Percentiles rank a stretch among this genome's conserved stretches.
Evolutionary conservation across 768 basidiomycete species (phyloP).

Genomic region (Mycena maculata): DNA sequence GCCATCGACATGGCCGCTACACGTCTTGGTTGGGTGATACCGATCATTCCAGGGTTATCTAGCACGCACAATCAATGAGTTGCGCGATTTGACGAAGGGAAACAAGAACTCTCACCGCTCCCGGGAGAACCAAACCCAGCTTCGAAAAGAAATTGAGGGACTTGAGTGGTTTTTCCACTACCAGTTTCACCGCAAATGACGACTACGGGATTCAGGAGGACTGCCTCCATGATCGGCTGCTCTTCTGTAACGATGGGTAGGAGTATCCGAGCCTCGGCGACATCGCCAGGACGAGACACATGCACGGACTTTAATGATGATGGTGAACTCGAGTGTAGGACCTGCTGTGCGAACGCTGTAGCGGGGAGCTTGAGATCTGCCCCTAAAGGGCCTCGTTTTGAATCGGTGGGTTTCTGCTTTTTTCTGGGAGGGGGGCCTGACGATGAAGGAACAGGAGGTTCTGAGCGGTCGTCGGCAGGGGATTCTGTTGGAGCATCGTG

Average conservation of each 20-base stretch:
- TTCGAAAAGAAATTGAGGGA: slow-evolving; percentile 98
- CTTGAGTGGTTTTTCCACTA: slow-evolving; percentile 97
- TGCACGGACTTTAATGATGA: slow-evolving; percentile 57
- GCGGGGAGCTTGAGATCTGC: slow-evolving; percentile 73
- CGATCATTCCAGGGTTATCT: slow-evolving; percentile 99
- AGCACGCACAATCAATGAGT: slow-evolving; percentile 8
- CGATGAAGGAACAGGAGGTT: slow-evolving; percentile 22
- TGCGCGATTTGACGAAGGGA: background rate
- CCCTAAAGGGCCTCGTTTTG: slow-evolving; percentile 85
- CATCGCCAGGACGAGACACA: slow-evolving; percentile 73
- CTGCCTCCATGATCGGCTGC: slow-evolving; percentile 92
- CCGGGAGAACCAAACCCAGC: slow-evolving; percentile 89
- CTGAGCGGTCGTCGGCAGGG: slow-evolving; percentile 32
- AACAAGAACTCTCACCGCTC: slow-evolving; percentile 67
- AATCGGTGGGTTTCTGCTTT: slow-evolving; percentile 58
- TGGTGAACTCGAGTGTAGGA: slow-evolving; percentile 41
- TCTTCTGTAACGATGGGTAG: slow-evolving; percentile 95
- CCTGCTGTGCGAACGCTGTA: slow-evolving; percentile 70
- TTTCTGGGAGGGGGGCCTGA: slow-evolving; percentile 52
- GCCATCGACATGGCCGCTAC: slow-evolving; percentile 99
- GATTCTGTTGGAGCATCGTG: slow-evolving; percentile 38
- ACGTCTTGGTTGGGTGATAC: slow-evolving; percentile 95
- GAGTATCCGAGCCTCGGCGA: slow-evolving; percentile 80
- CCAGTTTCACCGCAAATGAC: slow-evolving; percentile 94
- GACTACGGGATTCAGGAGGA: slow-evolving; percentile 87